Base-by-base conservation (phyloP, 352 stramenopile species). In the Globisporangium paddicum region DNA sequence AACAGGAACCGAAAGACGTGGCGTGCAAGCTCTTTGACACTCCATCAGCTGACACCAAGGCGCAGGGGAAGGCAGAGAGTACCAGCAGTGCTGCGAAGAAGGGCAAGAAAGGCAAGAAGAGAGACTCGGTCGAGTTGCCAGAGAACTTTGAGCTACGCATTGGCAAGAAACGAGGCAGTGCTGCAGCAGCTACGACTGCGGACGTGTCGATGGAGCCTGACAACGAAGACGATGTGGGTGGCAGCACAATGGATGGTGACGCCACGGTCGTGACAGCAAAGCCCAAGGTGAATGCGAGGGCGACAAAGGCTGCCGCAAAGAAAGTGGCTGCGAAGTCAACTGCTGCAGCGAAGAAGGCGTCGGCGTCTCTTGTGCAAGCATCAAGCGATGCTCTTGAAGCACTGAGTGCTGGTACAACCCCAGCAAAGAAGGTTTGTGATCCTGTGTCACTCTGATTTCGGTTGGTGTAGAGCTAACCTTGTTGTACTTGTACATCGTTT, bases 11-110 rank as follows among this genome's bases (percentile, higher is more conserved):
- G 9, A 83, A 76, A 62, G 68, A 75, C 26, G 60, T 73, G 23
- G 50, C 71, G 7, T 77, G 67, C 34, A 85, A 73, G 32, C 58
- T 87, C 9, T 89, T 87, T 46, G 77, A 86, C 55, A 87, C 79
- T 0, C 77, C 79, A 7, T 77, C 77, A 45, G 68, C 69, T 46
- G 47, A 61, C 18, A 30, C 63, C 14, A 59, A 69, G 47, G 42
- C 25, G 56, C 46, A 63, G 32, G 48, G 55, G 2, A 50, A 63
- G 25, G 28, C 41, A 21, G 37, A 44, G 11, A 9, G 2, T 13
- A 13, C 8, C 6, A 26, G 19, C 13, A 32, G 47, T 28, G 30
- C 35, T 10, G 25, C 10, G 19, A 45, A 52, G 18, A 41, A 35
- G n/a, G 26, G 37, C 44, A 65, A 28, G 19, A 60, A 60, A 37